Conservation (phyloP, 441 rosid species). For the Adansonia rubrostipa region DNA sequence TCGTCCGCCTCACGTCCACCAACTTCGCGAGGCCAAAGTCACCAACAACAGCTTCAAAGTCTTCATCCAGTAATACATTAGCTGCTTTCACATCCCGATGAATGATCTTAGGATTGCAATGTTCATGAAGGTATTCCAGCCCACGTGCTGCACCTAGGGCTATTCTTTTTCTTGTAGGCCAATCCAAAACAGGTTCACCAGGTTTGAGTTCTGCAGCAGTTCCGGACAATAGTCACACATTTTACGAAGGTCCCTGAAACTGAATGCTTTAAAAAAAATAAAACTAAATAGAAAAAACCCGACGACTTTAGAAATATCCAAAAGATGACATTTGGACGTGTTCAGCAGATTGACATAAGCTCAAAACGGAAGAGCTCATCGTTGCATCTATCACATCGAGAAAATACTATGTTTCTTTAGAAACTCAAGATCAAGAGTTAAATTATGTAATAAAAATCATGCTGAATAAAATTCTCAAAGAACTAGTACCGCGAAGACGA, state of each 20-base stretch:
- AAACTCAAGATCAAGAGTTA: constrained; percentile 13
- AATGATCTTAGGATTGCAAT: constrained; percentile 94
- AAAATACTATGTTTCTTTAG: background rate
- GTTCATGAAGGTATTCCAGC: constrained; percentile 91
- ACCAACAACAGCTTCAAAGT: constrained; percentile 95
- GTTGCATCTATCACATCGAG: background rate
- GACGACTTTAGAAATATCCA: background rate
- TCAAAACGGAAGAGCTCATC: background rate
- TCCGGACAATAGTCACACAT: constrained; percentile 15
- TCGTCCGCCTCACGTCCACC: constrained; percentile 80
- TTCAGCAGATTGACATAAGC: background rate
- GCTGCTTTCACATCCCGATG: constrained; percentile 98
- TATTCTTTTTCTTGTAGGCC: constrained; percentile 78
- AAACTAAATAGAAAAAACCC: background rate
- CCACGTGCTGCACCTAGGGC: constrained; percentile 94
- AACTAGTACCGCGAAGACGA: constrained; percentile 70
- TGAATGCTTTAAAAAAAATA: background rate
- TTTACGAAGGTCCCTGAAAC: background rate
- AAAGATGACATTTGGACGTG: background rate
- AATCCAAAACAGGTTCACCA: constrained; percentile 68
- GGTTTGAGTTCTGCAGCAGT: constrained; percentile 68
- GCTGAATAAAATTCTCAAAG: background rate
- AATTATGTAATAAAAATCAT: background rate
- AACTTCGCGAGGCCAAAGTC: constrained; percentile 93
- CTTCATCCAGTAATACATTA: constrained; percentile 84